Evolutionary conservation across 305 asterid genomes (phyloP), one percentile per base, ranked within the genome.

Genomic region (Fraxinus albicans): DNA sequence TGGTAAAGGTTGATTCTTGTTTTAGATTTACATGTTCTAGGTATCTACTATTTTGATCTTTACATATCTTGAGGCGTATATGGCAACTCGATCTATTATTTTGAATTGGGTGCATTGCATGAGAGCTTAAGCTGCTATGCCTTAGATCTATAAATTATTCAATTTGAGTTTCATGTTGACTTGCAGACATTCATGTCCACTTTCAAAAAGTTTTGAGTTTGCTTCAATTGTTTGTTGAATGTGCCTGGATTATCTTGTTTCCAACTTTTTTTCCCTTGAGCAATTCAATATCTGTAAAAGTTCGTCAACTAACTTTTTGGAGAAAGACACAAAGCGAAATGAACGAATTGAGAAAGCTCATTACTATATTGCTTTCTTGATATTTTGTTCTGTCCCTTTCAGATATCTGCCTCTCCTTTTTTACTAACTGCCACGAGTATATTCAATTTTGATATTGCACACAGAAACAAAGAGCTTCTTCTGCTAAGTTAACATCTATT

Each of bases 381-480:
- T 74, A 1, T 70, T 55, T 40, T 73, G 65, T n/a, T 35, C 40
- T 1, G 67, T 76, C 67, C 38, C 75, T 76, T 25, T 1, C 42
- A 9, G 0, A 63, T 23, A 35, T 36, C 17, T 9, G 25, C 69
- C 19, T 50, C 10, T 1, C 1, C 42, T 9, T 50, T 70, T 31
- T 33, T 31, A 15, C 74, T 70, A 70, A 13, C 76, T 70, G 3
- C 73, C 65, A 53, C 15, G 2, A 67, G 6, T 67, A 10, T 12
- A 25, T 67, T n/a, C 21, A 2, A 12, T 29, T 67, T 36, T 5
- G 75, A 29, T 40, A 79, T 77, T 77, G 73, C 81, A 29, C 17
- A 55, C 85, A 91, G 95, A 88, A 90, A 83, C 90, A 86, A 76
- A 69, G 91, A 73, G 83, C 31, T 60, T 76, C 69, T 77, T 81